phyloP scores from a whole-genome alignment of 495 filamentous ascomycete genomes.

The Poronia punctata region DNA sequence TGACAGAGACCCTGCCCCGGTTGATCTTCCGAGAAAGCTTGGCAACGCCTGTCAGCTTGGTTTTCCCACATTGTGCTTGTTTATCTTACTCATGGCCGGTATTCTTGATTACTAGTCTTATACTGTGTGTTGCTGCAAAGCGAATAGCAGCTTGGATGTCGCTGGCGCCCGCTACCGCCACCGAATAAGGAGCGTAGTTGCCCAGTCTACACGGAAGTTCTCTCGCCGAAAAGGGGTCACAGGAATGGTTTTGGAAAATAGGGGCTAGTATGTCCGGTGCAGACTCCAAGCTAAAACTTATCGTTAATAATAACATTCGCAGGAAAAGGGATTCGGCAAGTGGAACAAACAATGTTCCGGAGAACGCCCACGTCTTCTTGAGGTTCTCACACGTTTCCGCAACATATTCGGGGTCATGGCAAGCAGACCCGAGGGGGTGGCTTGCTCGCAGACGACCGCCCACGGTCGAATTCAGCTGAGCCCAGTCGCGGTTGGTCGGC shows the following conservation, averaged over 20 bases:
- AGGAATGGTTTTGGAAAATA: neutral
- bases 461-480: conserved; percentile 30
- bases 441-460: conserved; percentile 32
- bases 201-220: neutral
- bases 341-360: neutral
- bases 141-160: neutral
- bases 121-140: conserved; percentile 4
- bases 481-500: conserved; percentile 26
- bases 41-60: no score
- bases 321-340: no score
- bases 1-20: conserved; percentile 38
- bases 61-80: conserved; percentile 36
- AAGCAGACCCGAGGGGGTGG: conserved; percentile 28
- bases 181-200: neutral
- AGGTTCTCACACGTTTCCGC: conserved; percentile 5
- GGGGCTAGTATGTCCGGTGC: neutral
- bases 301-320: no score
- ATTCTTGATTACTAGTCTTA: neutral
- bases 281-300: no score
- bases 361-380: conserved; percentile 8
- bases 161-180: neutral
- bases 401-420: conserved; percentile 32
- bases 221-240: neutral
- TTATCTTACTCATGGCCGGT: conserved; percentile 1
- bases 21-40: no score